Evolutionary conservation across 2,329 filamentous ascomycete species (phyloP), one percentile per base, ranked within the genome.

Genomic region (Cordyceps militaris): DNA sequence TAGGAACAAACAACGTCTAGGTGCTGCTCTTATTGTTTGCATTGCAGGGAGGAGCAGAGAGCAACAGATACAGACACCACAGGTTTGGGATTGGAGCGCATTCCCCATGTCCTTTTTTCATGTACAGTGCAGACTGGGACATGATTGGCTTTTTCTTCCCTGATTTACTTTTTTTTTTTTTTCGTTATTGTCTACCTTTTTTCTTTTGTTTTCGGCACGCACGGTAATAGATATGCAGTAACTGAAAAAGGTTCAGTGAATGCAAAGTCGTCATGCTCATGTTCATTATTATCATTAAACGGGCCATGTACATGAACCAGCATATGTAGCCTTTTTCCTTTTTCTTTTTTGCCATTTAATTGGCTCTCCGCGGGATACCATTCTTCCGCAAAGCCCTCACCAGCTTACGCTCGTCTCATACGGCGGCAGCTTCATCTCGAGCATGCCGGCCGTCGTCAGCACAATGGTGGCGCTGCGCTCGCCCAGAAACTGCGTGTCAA

Each of bases 141-240:
- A n/a, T 11, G 30, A 24, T 48, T 32, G 38, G 10, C 38, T 55
- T 50, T 50, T 47, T 47, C 28, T 32, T 40, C 19, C 46, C 42
- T 48, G 40, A 54, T 47, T 38, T 59, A 47, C 43, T 23, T 11
- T n/a, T 11, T 11, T 11, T n/a, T 11, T 11, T 23, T 14, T 16
- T 43, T 21, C 32, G n/a, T 42, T 24, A 24, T 48, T 40, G 42
- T 48, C 30, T 48, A 24, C 28, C n/a, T 32, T 43, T 49, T 40
- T 8, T 49, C 32, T 8, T 14, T 32, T 54, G 52, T 32, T 49
- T 55, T 42, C 34, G 34, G 51, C 50, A 59, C 24, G 44, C 57
- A 59, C 43, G 50, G 50, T 54, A 42, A 43, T 59, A 49, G 50
- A 55, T 19, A 42, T 24, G 53, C 28, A 56, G 23, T n/a, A 43